Evolutionary conservation across 192 early-diverging fungal species (phyloP).

Genomic region (Podila verticillata): DNA sequence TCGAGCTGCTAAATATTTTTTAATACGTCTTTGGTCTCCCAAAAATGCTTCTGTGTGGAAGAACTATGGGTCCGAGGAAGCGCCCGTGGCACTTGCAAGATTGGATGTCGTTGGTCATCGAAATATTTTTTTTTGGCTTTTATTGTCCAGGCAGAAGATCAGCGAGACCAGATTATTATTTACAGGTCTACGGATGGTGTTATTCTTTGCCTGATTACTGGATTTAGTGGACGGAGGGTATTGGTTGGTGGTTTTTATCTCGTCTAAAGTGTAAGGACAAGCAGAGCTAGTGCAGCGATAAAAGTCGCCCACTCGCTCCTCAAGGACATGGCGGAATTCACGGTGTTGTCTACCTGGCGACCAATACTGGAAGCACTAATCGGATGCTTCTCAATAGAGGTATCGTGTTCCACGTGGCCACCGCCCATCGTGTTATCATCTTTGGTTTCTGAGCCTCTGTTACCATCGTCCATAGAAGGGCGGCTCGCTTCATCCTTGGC

Average conservation of each 20-base stretch:
- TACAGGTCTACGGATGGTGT: too few species aligned
- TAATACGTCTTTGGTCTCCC: too few species aligned
- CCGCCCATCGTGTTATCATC: not conserved
- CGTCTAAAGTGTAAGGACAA: constrained; percentile 6
- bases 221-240: not conserved
- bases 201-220: too few species aligned
- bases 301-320: constrained; percentile 11
- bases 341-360: not conserved
- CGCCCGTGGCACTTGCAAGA: too few species aligned
- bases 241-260: not conserved
- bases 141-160: too few species aligned
- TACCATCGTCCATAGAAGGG: not conserved
- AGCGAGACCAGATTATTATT: too few species aligned
- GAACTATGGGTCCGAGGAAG: too few species aligned
- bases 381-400: constrained; percentile 5
- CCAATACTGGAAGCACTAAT: not conserved
- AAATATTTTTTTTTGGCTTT: too few species aligned
- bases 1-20: too few species aligned
- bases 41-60: too few species aligned
- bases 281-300: not conserved
- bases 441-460: not conserved
- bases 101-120: too few species aligned
- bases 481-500: not conserved
- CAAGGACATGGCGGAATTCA: constrained; percentile 13
- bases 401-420: constrained; percentile 1